Conservation (phyloP, 495 filamentous ascomycete species). For the Trichoderma virens region DNA sequence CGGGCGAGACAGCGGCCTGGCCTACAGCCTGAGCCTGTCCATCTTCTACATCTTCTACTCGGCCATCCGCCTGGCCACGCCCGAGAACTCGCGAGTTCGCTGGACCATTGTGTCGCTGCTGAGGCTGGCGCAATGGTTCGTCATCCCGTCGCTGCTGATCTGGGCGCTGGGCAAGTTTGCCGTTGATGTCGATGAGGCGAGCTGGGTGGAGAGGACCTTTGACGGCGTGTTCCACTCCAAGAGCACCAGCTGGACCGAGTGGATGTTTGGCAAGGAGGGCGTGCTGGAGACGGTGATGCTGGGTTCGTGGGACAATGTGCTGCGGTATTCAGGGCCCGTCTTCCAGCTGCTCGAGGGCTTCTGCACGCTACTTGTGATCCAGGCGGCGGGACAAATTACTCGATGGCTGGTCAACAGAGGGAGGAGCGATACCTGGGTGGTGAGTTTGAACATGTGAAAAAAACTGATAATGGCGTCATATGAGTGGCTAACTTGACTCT, state of each 20-base stretch:
- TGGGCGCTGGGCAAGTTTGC: conserved; percentile 93
- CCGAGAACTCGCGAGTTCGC: conserved; percentile 67
- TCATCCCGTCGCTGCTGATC: conserved; percentile 75
- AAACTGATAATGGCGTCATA: background rate
- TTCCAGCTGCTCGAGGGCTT: conserved; percentile 95
- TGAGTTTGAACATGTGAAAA: conserved; percentile 32
- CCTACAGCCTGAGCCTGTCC: conserved; percentile 80
- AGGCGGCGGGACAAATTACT: conserved; percentile 90
- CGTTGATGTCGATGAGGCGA: conserved; percentile 56
- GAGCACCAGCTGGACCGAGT: conserved; percentile 58
- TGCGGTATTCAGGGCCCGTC: conserved; percentile 89
- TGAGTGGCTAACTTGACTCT: conserved; percentile 20
- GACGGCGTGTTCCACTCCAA: conserved; percentile 51
- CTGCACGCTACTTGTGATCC: conserved; percentile 91
- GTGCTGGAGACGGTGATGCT: conserved; percentile 69
- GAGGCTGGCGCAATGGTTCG: conserved; percentile 72
- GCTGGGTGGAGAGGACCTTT: conserved; percentile 78
- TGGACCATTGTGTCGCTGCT: conserved; percentile 57
- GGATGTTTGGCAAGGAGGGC: conserved; percentile 77
- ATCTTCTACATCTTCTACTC: conserved; percentile 87
- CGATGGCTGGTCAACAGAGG: conserved; percentile 89
- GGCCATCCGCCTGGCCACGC: conserved; percentile 68
- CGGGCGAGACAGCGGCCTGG: conserved; percentile 85
- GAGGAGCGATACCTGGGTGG: conserved; percentile 94
- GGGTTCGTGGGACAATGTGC: conserved; percentile 79